These are phyloP conservation scores for Backusella macrospora DNA, from an alignment of 192 early-diverging fungal species.

Conservation along the genomic window DNA sequence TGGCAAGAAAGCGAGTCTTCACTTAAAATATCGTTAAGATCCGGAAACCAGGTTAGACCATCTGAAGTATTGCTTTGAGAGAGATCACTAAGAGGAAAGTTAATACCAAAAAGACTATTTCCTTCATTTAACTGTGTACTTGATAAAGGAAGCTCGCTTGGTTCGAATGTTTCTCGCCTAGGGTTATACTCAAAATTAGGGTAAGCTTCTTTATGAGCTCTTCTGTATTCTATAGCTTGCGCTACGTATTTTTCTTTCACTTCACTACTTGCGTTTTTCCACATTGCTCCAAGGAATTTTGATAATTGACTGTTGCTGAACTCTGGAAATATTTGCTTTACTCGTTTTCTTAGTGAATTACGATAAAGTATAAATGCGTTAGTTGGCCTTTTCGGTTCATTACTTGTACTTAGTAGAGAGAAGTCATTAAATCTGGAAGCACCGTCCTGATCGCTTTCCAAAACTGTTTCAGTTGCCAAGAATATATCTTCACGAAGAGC, in stretches of 20 bases:
- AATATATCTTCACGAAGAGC: conserved; percentile 6
- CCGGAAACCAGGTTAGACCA: neutral
- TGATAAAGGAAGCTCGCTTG: neutral
- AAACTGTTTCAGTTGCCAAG: neutral
- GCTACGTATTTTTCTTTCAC: neutral
- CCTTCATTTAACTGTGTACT: no score
- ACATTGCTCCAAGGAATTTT: conserved; percentile 13
- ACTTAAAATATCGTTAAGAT: neutral
- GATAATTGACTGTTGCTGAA: conserved; percentile 9
- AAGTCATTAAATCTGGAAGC: neutral
- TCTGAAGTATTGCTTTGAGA: neutral
- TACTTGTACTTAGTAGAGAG: neutral
- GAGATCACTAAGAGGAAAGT: neutral
- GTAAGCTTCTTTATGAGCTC: neutral
- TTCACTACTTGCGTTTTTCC: neutral
- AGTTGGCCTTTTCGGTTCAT: neutral
- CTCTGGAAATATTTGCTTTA: neutral
- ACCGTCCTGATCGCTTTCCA: neutral
- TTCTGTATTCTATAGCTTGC: neutral
- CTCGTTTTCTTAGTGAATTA: neutral
- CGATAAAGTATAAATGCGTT: conserved; percentile 20
- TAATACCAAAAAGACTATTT: neutral
- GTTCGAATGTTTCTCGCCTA: neutral
- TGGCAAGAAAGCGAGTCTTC: neutral
- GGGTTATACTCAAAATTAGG: conserved; percentile 14